Evolutionary conservation across 2,329 filamentous ascomycete species (phyloP), one percentile per base, ranked within the genome.

Genomic region (Clathrospora elynae): DNA sequence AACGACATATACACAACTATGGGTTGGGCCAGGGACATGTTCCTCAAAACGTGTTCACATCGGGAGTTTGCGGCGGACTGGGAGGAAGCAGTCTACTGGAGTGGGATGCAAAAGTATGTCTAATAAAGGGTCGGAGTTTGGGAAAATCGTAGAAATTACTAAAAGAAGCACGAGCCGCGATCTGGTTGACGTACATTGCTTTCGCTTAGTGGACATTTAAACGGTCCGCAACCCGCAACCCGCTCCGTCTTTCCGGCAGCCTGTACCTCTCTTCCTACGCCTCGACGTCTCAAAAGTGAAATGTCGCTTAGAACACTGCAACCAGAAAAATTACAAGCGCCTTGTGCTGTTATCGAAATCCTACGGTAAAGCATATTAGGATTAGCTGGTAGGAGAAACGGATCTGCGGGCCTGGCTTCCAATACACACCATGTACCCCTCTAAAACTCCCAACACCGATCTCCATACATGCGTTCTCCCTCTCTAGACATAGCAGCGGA

Each of bases 221-320:
- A n/a, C n/a, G 23, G 11, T 35, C 13, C 19, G 23, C 42, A 16
- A 18, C 24, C 36, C 42, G 46, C 42, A 46, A 49, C 26, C 46
- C 46, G 42, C 36, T 20, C 42, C 41, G 36, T 41, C 31, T 46
- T 46, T 30, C 42, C 40, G 36, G 19, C 20, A 31, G 33, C 31
- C 12, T 24, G 25, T 12, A 29, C 14, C 20, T 37, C 13, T 12
- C 26, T 17, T 18, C 32, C 28, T 13, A 23, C 22, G 28, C 28
- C 22, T 12, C 18, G 14, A 20, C 20, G 14, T 31, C 13, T 25
- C 13, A 6, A 13, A 26, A 33, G 12, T 12, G n/a, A 30, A 18
- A 29, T 9, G 9, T 28, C 30, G 39, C 13, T 19, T 34, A 37
- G 37, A 18, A 42, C 13, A 19, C 12, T 12, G 32, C 29, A 20